Evolutionary conservation across 2,329 filamentous ascomycete species (phyloP).

Genomic region (Cladosporium sp.): DNA sequence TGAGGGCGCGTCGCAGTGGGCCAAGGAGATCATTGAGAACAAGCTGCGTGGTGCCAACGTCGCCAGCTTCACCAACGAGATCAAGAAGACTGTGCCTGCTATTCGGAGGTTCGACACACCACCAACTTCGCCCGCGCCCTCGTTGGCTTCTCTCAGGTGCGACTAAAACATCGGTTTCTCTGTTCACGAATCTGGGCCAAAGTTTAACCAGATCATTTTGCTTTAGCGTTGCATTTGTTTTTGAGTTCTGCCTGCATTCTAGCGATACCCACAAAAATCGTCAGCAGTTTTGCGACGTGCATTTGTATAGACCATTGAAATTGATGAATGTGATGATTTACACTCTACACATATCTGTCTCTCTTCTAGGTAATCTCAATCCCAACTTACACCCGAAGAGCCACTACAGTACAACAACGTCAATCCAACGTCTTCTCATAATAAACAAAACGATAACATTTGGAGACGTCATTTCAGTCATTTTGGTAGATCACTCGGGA

Average conservation of each 20-base stretch:
- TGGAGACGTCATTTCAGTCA: not conserved
- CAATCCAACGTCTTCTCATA: not conserved
- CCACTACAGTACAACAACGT: not conserved
- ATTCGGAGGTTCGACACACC: not conserved
- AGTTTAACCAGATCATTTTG: not conserved
- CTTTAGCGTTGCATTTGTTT: not conserved
- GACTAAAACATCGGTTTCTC: not conserved
- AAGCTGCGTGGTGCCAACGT: constrained; percentile 11
- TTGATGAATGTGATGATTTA: not conserved
- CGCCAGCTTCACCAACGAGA: constrained; percentile 6
- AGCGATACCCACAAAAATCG: not conserved
- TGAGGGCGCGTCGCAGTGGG: constrained; percentile 45
- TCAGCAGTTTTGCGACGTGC: not conserved
- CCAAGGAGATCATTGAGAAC: constrained; percentile 35
- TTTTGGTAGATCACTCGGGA: not conserved
- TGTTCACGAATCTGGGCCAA: not conserved
- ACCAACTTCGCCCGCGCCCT: not conserved
- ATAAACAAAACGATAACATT: not conserved
- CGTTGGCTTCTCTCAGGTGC: not conserved
- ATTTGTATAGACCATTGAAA: not conserved
- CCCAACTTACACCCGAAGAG: too few relatives aligned
- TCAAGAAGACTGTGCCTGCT: not conserved
- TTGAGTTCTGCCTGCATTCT: not conserved
- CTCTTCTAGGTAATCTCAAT: too few relatives aligned
- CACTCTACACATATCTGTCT: too few relatives aligned